Evolutionary conservation across 1,284 basidiomycete species (phyloP).

Genomic region (Pisolithus thermaeus): DNA sequence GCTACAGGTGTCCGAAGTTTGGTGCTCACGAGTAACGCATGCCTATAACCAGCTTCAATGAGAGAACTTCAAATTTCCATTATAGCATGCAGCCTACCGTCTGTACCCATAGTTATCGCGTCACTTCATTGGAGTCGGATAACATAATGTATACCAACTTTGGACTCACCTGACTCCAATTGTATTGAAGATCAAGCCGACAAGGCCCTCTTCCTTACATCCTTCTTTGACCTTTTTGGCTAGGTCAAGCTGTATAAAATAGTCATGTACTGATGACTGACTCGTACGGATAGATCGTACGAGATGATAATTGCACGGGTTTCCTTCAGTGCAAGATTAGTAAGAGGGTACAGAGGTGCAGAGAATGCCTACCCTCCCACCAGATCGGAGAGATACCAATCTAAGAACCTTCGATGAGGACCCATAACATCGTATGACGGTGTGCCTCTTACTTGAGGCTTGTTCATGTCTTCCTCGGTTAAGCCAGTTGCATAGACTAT

Average conservation of each 20-base stretch:
- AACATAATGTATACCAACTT: neutral
- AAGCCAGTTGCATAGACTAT: constrained; percentile 74
- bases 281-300: constrained; percentile 29
- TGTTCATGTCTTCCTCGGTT: constrained; percentile 74
- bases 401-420: constrained; percentile 31
- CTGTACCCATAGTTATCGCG: constrained; percentile 80
- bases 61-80: constrained; percentile 1
- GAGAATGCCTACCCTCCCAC: constrained; percentile 68
- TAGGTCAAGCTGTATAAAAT: constrained; percentile 55
- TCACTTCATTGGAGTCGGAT: constrained; percentile 40
- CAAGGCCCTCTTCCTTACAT: constrained; percentile 67
- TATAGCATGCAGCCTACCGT: constrained; percentile 45
- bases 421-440: neutral
- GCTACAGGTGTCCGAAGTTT: constrained; percentile 1
- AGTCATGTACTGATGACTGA: constrained; percentile 7
- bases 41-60: constrained; percentile 35
- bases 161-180: constrained; percentile 64
- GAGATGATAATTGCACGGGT: constrained; percentile 78
- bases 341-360: neutral
- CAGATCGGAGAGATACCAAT: constrained; percentile 81
- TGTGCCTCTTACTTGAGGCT: constrained; percentile 56
- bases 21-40: constrained; percentile 72
- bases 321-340: constrained; percentile 40
- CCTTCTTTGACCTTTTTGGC: constrained; percentile 72
- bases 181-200: constrained; percentile 76